Base-by-base conservation (phyloP, 2,329 filamentous ascomycete genomes). In the Diaporthe sp. region DNA sequence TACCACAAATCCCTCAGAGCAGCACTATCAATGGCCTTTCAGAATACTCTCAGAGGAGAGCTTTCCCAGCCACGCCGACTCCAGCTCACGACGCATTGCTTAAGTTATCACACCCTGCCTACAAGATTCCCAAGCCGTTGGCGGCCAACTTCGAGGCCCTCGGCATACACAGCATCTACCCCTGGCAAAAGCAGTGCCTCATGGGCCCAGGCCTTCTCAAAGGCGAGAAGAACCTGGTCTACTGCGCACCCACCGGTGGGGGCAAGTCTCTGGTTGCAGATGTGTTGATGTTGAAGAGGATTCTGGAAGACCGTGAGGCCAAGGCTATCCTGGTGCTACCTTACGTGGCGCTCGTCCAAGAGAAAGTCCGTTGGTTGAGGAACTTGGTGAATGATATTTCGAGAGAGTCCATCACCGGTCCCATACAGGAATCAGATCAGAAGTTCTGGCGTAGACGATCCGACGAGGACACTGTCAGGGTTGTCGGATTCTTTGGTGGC, bases 261-360 rank as follows among this genome's bases (percentile, higher is more conserved):
- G 94, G 94, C 22, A 95, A 95, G 82, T 94, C 92, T 10, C 86
- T 95, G 17, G 92, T 95, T 61, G 93, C 93, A 73, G 89, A 91
- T 79, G 89, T 95, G 37, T 84, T 95, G 68, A 93, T 95, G 90
- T 84, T 95, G 70, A 94, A 93, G 80, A 88, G 89, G 74, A 86
- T 95, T 30, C 85, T 94, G n/a, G 87, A 90, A 56, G 87, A 91
- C 59, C 88, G 89, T 1, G 86, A 85, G 27, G 87, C 90, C 73
- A 95, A 95, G 77, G 93, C 92, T 3, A 87, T 96, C 17, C 84
- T 95, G 25, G 91, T 95, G 27, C 86, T 95, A 25, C 94, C 94
- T 0, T 96, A 94, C 82, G 93, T 95, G 77, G 93, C 94, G 25
- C 87, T 96, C 4, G 94, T 96, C 0, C 93, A 95, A 80, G 94